Base-by-base conservation (phyloP, 2,329 filamentous ascomycete genomes). In the Colletotrichum cuscutae region DNA sequence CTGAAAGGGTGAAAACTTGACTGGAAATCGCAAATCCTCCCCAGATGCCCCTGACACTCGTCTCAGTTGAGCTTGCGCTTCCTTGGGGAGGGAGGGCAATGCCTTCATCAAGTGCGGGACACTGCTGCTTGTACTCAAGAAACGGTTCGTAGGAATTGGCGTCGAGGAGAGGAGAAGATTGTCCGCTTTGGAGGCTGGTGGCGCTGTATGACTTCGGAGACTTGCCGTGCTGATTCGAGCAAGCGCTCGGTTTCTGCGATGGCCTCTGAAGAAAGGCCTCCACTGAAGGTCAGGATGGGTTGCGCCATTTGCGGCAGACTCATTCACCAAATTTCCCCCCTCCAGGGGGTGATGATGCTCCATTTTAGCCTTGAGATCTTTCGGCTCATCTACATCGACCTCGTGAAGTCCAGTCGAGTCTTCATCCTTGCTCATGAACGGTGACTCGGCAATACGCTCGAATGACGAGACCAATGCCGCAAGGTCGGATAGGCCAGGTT, bases 81-180 rank as follows among this genome's bases (percentile, higher is more conserved):
- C 79, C 5, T 77, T 78, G 4, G 87, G 86, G 8, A 88, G 75
- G 15, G 84, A 81, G 15, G 87, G 87, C 54, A 89, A 75, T 26
- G 85, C 83, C 76, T 89, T 89, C 86, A 89, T 89, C 15, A 89
- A 78, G 53, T 84, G 83, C 7, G 87, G 85, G 64, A 87, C 86
- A 74, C 85, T 88, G 74, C 85, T 86, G 70, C 86, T 86, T 52
- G 86, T 80, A 64, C 81, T 85, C 22, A 87, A 80, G 74, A 85
- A 81, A 32, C 82, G 81, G 42, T 80, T 81, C 42, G 86, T 84
- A 19, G 86, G 89, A 4, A 88, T 84, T 15, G 86, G 86, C 58
- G 85, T 82, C n/a, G 86, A 86, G 4, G 84, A 84, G 42, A 87
- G 74, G 46, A 87, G 83, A 32, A 62, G 19, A 5, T 63, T 46